Evolutionary conservation across 2,329 filamentous ascomycete species (phyloP).

Genomic region (Cadophora sp.): DNA sequence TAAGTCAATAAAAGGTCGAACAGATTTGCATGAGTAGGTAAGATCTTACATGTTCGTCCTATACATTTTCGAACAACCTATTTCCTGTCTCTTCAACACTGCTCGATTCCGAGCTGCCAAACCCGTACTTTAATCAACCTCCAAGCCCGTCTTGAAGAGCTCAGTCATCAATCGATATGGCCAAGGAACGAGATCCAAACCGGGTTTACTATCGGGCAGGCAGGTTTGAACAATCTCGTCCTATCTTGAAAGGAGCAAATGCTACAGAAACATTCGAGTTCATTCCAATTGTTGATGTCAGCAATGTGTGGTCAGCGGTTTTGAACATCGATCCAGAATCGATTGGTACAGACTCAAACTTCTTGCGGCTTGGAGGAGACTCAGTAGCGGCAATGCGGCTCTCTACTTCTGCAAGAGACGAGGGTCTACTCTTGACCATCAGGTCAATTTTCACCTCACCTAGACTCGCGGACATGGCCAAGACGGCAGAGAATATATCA

Average conservation of each 20-base stretch:
- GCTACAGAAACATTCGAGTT: conserved; percentile 18
- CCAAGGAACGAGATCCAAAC: conserved; percentile 18
- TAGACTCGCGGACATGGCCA: conserved; percentile 27
- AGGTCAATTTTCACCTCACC: conserved; percentile 28
- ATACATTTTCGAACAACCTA: no score
- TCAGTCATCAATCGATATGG: neutral
- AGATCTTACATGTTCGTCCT: no score
- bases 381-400: conserved; percentile 54
- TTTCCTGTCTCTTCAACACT: neutral
- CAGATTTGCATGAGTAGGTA: neutral
- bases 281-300: conserved; percentile 21
- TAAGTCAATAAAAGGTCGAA: neutral
- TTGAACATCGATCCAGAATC: conserved; percentile 46
- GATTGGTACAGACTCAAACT: conserved; percentile 41
- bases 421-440: conserved; percentile 26
- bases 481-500: neutral
- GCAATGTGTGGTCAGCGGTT: conserved; percentile 48
- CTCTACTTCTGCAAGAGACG: conserved; percentile 43
- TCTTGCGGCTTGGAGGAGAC: conserved; percentile 52
- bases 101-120: neutral
- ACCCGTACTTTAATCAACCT: neutral
- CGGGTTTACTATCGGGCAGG: conserved; percentile 18
- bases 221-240: conserved; percentile 22
- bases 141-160: neutral
- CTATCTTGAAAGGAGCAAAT: conserved; percentile 20